Conservation (phyloP, 2,329 filamentous ascomycete genomes). For the Ceratocystis destructans region DNA sequence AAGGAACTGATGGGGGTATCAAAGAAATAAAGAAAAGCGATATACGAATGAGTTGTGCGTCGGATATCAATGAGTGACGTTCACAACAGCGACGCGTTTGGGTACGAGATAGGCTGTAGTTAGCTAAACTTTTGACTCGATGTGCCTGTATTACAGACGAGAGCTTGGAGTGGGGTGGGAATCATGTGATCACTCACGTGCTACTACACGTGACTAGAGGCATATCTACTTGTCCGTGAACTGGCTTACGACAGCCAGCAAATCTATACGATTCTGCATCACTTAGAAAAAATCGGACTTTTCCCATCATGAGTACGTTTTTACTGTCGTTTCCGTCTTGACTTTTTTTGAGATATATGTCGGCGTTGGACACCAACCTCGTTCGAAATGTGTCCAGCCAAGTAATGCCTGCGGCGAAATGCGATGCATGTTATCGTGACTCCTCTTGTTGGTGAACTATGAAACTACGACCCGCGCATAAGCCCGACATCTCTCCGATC, state of each 20-base stretch:
- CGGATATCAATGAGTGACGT: not conserved
- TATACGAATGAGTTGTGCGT: not conserved
- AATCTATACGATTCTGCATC: no score
- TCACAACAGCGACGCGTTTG: not conserved
- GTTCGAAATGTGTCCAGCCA: no score
- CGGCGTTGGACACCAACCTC: no score
- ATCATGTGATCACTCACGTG: not conserved
- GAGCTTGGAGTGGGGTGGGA: not conserved
- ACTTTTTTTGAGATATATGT: no score
- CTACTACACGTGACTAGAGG: not conserved
- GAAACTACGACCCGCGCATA: not conserved
- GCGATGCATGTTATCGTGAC: no score
- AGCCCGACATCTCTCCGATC: not conserved
- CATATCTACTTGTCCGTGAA: not conserved
- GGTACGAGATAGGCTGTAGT: not conserved
- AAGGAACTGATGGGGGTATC: not conserved
- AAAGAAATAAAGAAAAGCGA: not conserved
- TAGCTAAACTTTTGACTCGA: not conserved
- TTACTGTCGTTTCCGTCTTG: no score
- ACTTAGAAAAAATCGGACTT: no score
- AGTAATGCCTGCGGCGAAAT: no score
- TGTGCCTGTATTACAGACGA: not conserved
- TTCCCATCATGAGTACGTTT: no score
- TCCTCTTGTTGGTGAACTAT: no score
- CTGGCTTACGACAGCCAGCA: no score